phyloP scores from a whole-genome alignment of 2,329 filamentous ascomycete species.

The Emmonsiellopsis sp. region DNA sequence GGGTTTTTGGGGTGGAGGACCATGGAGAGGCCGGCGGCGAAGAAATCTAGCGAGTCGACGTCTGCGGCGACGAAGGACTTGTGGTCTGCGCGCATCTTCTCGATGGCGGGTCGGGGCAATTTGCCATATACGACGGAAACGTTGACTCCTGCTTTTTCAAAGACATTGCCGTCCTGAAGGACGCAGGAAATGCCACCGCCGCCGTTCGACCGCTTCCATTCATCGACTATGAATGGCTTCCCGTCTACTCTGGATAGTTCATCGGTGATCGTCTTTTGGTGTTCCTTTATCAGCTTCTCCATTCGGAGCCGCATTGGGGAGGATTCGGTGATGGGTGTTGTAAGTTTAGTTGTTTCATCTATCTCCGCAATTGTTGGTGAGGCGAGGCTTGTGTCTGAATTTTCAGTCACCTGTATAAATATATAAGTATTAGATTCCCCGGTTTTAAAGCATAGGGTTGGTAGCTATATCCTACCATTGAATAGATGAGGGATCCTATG shows the following conservation, averaged over 20 bases:
- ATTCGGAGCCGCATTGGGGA: slow-evolving; percentile 97
- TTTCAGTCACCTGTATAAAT: slow-evolving; percentile 20
- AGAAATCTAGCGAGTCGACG: slow-evolving; percentile 83
- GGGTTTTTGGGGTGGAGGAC: slow-evolving; percentile 91
- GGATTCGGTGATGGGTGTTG: slow-evolving; percentile 61
- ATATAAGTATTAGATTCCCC: background rate
- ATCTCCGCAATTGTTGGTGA: slow-evolving; percentile 68
- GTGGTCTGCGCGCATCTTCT: slow-evolving; percentile 90
- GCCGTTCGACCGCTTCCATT: slow-evolving; percentile 78
- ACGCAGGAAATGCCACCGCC: slow-evolving; percentile 93
- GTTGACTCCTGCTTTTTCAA: slow-evolving; percentile 95
- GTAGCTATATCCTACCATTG: slow-evolving; percentile 35
- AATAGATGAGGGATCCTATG: slow-evolving; percentile 41
- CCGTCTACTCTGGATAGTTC: slow-evolving; percentile 80
- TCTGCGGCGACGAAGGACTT: slow-evolving; percentile 71
- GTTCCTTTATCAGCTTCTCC: slow-evolving; percentile 91
- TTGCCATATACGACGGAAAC: slow-evolving; percentile 91
- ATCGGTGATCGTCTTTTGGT: slow-evolving; percentile 78
- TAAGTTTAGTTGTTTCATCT: slow-evolving; percentile 71
- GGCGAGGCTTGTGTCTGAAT: slow-evolving; percentile 30
- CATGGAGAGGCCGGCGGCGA: slow-evolving; percentile 85
- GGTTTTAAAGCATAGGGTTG: background rate
- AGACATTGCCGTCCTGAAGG: slow-evolving; percentile 89
- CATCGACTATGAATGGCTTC: slow-evolving; percentile 69
- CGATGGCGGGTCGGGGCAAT: slow-evolving; percentile 75